phyloP scores from a whole-genome alignment of 768 basidiomycete species.

The Imleria badia region DNA sequence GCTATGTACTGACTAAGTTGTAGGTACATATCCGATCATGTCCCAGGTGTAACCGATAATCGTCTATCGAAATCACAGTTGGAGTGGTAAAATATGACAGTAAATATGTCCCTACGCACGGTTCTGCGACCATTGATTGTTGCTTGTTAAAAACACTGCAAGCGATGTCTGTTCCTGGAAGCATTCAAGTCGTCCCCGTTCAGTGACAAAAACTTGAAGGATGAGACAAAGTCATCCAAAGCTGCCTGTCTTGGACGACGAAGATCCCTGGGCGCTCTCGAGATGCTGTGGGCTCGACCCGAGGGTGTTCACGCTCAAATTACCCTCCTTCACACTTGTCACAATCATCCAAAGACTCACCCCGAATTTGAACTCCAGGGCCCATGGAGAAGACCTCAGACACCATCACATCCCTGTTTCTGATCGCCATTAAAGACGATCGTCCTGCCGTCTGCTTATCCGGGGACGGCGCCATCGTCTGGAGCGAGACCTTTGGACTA shows the following conservation, averaged over 20 bases:
- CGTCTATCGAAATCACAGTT: too few relatives aligned
- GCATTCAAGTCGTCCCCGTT: too few relatives aligned
- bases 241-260: conserved; percentile 8
- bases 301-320: not conserved
- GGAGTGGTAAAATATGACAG: too few relatives aligned
- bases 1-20: too few relatives aligned
- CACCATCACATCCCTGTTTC: conserved; percentile 25
- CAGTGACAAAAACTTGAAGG: not conserved
- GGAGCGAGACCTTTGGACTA: conserved; percentile 28
- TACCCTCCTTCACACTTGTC: not conserved
- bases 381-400: conserved; percentile 30
- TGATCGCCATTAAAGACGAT: conserved; percentile 20
- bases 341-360: too few relatives aligned
- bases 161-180: not conserved
- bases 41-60: too few relatives aligned
- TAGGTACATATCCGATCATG: too few relatives aligned
- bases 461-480: conserved; percentile 6
- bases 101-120: not conserved
- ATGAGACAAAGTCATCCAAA: not conserved
- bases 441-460: conserved; percentile 17
- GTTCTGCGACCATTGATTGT: not conserved
- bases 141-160: conserved; percentile 2
- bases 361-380: not conserved
- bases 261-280: not conserved
- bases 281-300: conserved; percentile 2